Percentiles rank a stretch among this genome's conserved stretches.
Conservation (phyloP, 257 asterid species). For the Haberlea rhodopensis region DNA sequence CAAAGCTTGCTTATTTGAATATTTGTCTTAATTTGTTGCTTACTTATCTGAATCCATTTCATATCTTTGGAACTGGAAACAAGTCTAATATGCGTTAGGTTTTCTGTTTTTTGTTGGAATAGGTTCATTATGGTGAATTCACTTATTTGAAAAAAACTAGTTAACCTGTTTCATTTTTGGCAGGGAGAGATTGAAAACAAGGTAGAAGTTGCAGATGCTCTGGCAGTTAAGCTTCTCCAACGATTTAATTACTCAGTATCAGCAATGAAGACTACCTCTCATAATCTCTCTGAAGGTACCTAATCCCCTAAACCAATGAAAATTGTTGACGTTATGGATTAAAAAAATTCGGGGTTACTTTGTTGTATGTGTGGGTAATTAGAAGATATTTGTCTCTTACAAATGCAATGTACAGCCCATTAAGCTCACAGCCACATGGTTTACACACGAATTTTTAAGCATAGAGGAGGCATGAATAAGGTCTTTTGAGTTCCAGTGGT, state of each 20-base stretch:
- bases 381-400: not conserved
- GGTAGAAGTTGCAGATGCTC: constrained; percentile 92
- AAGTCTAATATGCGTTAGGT: not conserved
- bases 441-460: not conserved
- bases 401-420: not conserved
- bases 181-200: constrained; percentile 92
- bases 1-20: too few species aligned
- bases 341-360: not conserved
- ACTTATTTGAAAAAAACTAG: not conserved
- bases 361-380: constrained; percentile 8
- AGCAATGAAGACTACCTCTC: constrained; percentile 78
- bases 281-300: constrained; percentile 84
- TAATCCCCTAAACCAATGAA: constrained; percentile 4
- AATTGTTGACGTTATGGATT: not conserved
- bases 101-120: not conserved
- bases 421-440: constrained; percentile 11
- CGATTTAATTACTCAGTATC: constrained; percentile 87
- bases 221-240: constrained; percentile 86
- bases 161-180: not conserved
- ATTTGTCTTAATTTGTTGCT: too few species aligned
- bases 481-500: constrained; percentile 7
- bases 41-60: not conserved
- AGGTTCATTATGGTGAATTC: not conserved
- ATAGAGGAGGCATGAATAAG: not conserved
- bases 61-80: not conserved